These are phyloP conservation scores for Canna indica DNA, from an alignment of 176 grass and related monocot genomes.

Conservation along the genomic window DNA sequence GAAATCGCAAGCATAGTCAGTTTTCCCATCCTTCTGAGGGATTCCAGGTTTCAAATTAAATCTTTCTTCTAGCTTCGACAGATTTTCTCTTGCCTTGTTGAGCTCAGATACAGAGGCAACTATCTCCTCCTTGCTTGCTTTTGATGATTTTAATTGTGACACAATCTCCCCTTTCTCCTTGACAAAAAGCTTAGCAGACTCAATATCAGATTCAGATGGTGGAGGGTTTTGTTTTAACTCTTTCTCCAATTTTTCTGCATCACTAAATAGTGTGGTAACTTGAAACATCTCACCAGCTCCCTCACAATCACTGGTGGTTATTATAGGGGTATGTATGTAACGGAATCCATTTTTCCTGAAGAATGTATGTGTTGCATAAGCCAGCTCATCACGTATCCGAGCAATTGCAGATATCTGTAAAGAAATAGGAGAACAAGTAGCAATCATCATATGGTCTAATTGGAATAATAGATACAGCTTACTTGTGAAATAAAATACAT, in stretches of 20 bases:
- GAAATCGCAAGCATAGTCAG: slow-evolving; percentile 68
- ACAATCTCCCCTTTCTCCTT: slow-evolving; percentile 63
- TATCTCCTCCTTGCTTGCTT: slow-evolving; percentile 58
- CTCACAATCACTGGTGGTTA: slow-evolving; percentile 90
- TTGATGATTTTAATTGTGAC: slow-evolving; percentile 55
- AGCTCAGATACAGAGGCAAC: slow-evolving; percentile 54
- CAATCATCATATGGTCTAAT: not conserved
- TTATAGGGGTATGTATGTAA: slow-evolving; percentile 86
- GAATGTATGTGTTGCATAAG: slow-evolving; percentile 71
- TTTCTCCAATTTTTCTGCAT: slow-evolving; percentile 73
- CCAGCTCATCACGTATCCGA: slow-evolving; percentile 76
- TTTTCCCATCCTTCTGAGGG: slow-evolving; percentile 44
- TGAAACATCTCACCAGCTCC: slow-evolving; percentile 99
- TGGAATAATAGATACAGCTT: not conserved
- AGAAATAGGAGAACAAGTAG: not conserved
- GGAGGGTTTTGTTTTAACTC: slow-evolving; percentile 63
- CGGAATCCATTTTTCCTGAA: slow-evolving; percentile 62
- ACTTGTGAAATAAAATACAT: not conserved
- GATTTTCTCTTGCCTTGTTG: slow-evolving; percentile 50
- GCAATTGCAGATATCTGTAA: slow-evolving; percentile 72
- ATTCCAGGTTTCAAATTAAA: slow-evolving; percentile 83
- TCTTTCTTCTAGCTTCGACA: slow-evolving; percentile 64
- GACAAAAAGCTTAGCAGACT: slow-evolving; percentile 51
- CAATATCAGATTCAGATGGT: slow-evolving; percentile 63
- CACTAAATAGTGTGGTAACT: slow-evolving; percentile 68